These are phyloP conservation scores for Wickerhamia fluorescens DNA, from an alignment of 805 yeast genomes.

Conservation along the genomic window DNA sequence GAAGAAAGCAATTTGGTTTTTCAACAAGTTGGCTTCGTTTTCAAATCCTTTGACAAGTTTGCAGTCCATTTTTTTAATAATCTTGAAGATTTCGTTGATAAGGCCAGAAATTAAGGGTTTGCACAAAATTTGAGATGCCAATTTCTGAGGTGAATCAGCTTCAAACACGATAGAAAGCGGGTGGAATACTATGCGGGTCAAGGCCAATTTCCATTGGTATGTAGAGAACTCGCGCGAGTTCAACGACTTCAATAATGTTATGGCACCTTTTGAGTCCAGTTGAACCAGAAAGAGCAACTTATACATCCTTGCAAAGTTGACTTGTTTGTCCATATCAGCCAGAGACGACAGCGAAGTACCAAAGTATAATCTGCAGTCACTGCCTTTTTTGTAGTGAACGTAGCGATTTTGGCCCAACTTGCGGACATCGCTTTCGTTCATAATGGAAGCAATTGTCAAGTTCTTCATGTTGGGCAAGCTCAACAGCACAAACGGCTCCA, in stretches of 20 bases:
- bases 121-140: slow-evolving; percentile 65
- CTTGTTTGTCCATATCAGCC: slow-evolving; percentile 4
- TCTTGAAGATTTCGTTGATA: slow-evolving; percentile 63
- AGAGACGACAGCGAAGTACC: slow-evolving; percentile 17
- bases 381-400: slow-evolving; percentile 28
- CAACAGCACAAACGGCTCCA: slow-evolving; percentile 61
- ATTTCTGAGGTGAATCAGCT: slow-evolving; percentile 50
- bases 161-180: slow-evolving; percentile 73
- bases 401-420: slow-evolving; percentile 17
- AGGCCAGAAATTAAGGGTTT: slow-evolving; percentile 81
- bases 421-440: slow-evolving; percentile 57
- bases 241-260: slow-evolving; percentile 43
- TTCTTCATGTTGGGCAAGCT: slow-evolving; percentile 26
- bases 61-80: slow-evolving; percentile 72
- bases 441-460: slow-evolving; percentile 42
- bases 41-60: slow-evolving; percentile 64
- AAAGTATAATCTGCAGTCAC: slow-evolving; percentile 40
- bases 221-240: slow-evolving; percentile 53
- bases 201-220: slow-evolving; percentile 80
- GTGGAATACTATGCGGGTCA: slow-evolving; percentile 71
- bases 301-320: slow-evolving; percentile 17
- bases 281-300: slow-evolving; percentile 28
- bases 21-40: slow-evolving; percentile 52
- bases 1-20: slow-evolving; percentile 43
- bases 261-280: slow-evolving; percentile 27